These are phyloP conservation scores for Cystofilobasidium bisporidii DNA, from an alignment of 768 basidiomycete genomes.

Conservation along the genomic window DNA sequence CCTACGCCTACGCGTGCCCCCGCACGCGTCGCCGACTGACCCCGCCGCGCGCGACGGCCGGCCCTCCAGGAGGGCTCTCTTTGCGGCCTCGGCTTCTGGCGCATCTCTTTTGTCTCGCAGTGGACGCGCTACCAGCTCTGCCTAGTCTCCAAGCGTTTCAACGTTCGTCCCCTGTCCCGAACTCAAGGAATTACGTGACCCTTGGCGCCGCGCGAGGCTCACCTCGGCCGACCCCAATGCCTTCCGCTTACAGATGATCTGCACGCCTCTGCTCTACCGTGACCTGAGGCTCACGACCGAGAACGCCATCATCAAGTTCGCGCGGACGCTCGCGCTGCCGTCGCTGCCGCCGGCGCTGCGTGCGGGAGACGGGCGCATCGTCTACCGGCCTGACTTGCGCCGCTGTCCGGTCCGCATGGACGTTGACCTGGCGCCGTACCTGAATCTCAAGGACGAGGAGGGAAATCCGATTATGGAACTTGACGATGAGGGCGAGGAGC, in stretches of 20 bases:
- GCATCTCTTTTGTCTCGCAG: conserved; percentile 15
- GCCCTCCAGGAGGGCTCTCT: conserved; percentile 13
- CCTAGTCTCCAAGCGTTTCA: conserved; percentile 6
- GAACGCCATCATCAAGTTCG: neutral
- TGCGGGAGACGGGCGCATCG: too few relatives aligned
- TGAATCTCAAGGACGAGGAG: conserved; percentile 5
- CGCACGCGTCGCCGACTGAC: neutral
- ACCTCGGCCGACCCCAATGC: neutral
- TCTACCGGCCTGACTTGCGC: neutral
- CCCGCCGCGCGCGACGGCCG: neutral
- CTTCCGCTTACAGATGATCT: neutral
- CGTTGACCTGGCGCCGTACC: conserved; percentile 4
- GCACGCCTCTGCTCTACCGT: conserved; percentile 22
- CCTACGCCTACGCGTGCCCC: neutral
- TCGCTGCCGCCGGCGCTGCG: neutral
- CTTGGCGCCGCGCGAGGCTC: too few relatives aligned
- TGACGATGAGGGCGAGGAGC: conserved; percentile 1
- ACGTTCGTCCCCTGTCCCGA: too few relatives aligned
- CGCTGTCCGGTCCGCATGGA: neutral
- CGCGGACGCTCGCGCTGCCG: conserved; percentile 1
- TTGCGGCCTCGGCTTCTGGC: conserved; percentile 24
- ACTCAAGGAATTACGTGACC: too few relatives aligned
- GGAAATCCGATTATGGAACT: conserved; percentile 1
- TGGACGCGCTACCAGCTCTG: conserved; percentile 17
- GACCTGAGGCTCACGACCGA: conserved; percentile 9